Evolutionary conservation across 2,329 filamentous ascomycete species (phyloP).

Genomic region (Blumeria graminis): DNA sequence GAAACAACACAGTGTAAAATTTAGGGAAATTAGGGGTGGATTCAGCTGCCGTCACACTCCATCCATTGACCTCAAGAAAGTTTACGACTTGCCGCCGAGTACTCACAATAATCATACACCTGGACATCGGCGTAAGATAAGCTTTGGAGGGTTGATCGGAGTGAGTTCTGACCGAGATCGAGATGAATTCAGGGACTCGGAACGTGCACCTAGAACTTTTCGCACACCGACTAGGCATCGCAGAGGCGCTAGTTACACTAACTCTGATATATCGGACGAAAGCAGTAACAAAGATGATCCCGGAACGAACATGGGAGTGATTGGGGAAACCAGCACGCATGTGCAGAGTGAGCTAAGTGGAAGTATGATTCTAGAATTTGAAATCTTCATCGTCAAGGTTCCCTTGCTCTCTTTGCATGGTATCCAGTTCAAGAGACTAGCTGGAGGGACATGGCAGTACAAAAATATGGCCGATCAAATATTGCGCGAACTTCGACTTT

Average conservation of each 20-base stretch:
- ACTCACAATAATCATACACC: slow-evolving; percentile 22
- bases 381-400: slow-evolving; percentile 95
- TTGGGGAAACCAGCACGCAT: slow-evolving; percentile 76
- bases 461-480: slow-evolving; percentile 97
- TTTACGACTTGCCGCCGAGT: slow-evolving; percentile 34
- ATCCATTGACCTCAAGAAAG: slow-evolving; percentile 66
- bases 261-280: slow-evolving; percentile 68
- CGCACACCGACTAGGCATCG: slow-evolving; percentile 20
- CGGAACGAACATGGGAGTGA: slow-evolving; percentile 30
- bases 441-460: slow-evolving; percentile 93
- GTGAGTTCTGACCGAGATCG: slow-evolving; percentile 31
- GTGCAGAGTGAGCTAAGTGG: slow-evolving; percentile 75
- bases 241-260: slow-evolving; percentile 52
- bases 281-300: slow-evolving; percentile 34
- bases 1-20: slow-evolving; percentile 71
- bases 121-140: slow-evolving; percentile 54
- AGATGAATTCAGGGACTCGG: slow-evolving; percentile 45
- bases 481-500: slow-evolving; percentile 62
- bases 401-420: slow-evolving; percentile 80
- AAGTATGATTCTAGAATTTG: slow-evolving; percentile 68
- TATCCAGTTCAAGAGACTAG: slow-evolving; percentile 92
- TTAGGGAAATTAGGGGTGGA: slow-evolving; percentile 74
- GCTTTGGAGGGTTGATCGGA: slow-evolving; percentile 46
- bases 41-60: slow-evolving; percentile 76
- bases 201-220: slow-evolving; percentile 25